Percentiles rank a stretch among this genome's conserved stretches.
These are phyloP conservation scores for Fusarium xyrophilum DNA, from an alignment of 2,329 filamentous ascomycete species.

Conservation along the genomic window DNA sequence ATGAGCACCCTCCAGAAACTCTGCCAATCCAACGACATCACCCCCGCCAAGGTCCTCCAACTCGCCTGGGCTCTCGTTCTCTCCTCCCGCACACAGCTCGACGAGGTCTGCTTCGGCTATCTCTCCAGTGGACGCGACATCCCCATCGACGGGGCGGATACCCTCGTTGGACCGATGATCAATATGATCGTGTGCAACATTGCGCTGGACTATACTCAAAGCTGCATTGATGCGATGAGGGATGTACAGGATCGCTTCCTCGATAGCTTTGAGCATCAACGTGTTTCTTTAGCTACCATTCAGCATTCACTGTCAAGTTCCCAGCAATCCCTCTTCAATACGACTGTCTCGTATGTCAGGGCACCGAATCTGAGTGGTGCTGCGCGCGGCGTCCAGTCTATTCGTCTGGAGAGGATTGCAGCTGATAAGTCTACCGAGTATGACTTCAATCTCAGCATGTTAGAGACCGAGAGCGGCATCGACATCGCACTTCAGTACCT, in stretches of 20 bases:
- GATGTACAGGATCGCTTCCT: background rate
- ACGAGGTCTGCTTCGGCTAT: background rate
- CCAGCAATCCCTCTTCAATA: background rate
- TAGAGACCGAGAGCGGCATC: background rate
- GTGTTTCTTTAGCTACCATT: background rate
- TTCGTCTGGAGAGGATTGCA: background rate
- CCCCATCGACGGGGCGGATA: background rate
- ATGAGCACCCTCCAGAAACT: background rate
- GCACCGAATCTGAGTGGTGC: background rate
- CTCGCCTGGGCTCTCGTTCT: background rate
- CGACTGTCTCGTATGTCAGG: background rate
- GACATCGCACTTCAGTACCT: background rate
- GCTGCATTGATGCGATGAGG: background rate
- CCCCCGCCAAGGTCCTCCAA: background rate
- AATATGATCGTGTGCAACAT: constrained; percentile 1
- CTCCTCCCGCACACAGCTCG: background rate
- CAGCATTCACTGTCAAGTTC: background rate
- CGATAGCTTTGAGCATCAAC: background rate
- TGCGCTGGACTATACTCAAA: background rate
- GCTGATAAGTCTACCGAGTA: background rate
- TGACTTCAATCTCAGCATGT: constrained; percentile 1
- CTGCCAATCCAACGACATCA: background rate
- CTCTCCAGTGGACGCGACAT: background rate
- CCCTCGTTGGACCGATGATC: background rate
- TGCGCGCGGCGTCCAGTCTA: rapidly evolving